Base-by-base conservation (phyloP, 305 asterid genomes). In the Fraxinus dipetala region DNA sequence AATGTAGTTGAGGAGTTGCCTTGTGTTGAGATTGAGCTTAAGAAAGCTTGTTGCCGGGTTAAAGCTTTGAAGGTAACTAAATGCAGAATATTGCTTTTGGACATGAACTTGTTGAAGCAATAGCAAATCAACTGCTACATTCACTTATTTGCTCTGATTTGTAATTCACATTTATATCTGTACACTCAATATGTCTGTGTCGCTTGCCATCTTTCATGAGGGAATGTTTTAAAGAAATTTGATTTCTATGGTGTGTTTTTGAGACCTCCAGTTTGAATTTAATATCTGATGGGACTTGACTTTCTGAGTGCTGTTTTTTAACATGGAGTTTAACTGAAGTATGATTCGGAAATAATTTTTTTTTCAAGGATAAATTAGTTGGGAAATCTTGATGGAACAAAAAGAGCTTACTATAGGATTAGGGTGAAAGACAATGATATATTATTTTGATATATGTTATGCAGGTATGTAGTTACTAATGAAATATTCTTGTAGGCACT, bases 1-100 rank as follows among this genome's bases (percentile, higher is more conserved):
- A 40, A 78, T 76, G 88, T 80, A 94, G 98, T 92, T 79, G 91
- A 89, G 51, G 94, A 92, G 93, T 82, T 93, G 85, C 95, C 95
- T 77, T 89, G 81, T 84, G 85, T 96, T 88, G 95, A 88, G 78
- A 51, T 85, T 82, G 99, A 96, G 91, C 94, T 94, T 79, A 86
- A 90, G 85, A 94, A 89, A 88, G 98, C 97, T 79, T 81, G 69
- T 35, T 94, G 95, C 90, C 93, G 98, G 89, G 97, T 90, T 72
- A 89, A 90, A 90, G 99, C 93, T 82, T 82, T 86, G 84, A 87
- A 92, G 99, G 99, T 96, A 89, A 78, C 36, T 78, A 78, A 31
- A 79, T 43, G 85, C 67, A 20, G 75, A 65, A 69, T 48, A 35
- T 78, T 26, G 38, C 67, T 78, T 34, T 70, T 4, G 40, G 31